Base-by-base conservation (phyloP, 1,139 yeast species). In the Lodderomyces jiufengensis region DNA sequence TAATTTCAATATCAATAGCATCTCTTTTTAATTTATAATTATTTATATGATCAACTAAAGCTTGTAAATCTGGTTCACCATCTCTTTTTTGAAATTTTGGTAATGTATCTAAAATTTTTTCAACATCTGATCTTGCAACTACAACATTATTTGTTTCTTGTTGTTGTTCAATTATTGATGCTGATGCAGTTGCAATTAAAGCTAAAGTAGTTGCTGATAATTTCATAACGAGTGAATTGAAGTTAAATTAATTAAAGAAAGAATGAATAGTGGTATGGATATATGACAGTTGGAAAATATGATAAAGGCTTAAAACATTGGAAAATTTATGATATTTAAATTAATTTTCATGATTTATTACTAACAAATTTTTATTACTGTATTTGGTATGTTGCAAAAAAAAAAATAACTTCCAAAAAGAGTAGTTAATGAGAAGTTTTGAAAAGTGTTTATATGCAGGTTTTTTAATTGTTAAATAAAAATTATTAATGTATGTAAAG, bases 11-110 rank as follows among this genome's bases (percentile, higher is more conserved):
- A 28, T 55, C 53, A 25, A 57, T 44, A 24, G 52, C 58, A 34
- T 61, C 66, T 49, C 73, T 62, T 47, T 63, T 63, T 12, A 48
- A 40, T 38, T 50, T 57, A 39, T 61, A 44, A 24, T 52, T 51
- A 11, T 52, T 46, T 30, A 62, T 47, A 18, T 55, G 40, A 33
- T 47, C 51, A 20, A 49, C 32, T 26, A 60, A 47, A 11, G 51
- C 57, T 27, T 48, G 46, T 30, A 52, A 44, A 27, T 49, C 45
- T 28, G 34, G 32, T 18, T 36, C 36, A n/a, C 31, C 35, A 12
- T 41, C 45, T 41, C 45, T 43, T 31, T 39, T 41, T 11, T 24
- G 37, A 37, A 12, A 28, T 21, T 10, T 16, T 27, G 30, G 28
- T 16, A 16, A 28, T 8, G 32, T 20, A 9, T 31, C 22, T 13